These are phyloP conservation scores for Chimonanthus praecox DNA, from an alignment of 164 flowering plant genomes.

Conservation along the genomic window DNA sequence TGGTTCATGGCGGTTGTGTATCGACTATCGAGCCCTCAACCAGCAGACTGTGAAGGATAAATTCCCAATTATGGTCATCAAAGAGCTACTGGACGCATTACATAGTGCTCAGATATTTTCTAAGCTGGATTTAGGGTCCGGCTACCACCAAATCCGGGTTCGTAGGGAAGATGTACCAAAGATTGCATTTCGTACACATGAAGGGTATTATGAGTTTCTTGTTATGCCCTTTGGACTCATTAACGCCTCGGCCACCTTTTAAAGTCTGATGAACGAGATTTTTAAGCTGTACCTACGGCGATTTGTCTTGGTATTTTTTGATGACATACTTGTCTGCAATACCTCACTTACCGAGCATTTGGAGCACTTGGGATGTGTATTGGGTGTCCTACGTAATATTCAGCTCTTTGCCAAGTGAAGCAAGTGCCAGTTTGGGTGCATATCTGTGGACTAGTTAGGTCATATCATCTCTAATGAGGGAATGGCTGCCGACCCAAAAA, in stretches of 20 bases:
- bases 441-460: no score
- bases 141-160: conserved; percentile 2
- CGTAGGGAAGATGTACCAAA: neutral
- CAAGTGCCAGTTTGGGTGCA: no score
- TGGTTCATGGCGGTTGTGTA: conserved; percentile 1
- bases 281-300: neutral
- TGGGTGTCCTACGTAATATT: no score
- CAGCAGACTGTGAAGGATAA: neutral
- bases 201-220: neutral
- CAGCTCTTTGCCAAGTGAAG: no score
- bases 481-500: no score
- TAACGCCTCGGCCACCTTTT: neutral
- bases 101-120: neutral
- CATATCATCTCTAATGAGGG: no score
- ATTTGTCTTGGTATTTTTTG: conserved; percentile 2
- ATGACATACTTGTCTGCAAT: conserved; percentile 1
- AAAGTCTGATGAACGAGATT: neutral
- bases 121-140: neutral
- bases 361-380: neutral
- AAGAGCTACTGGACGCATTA: neutral
- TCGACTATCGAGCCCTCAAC: conserved; percentile 3
- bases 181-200: neutral
- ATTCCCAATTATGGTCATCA: neutral
- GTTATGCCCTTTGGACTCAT: conserved; percentile 1
- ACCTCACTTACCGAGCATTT: no score